Evolutionary conservation across 768 basidiomycete genomes (phyloP), one percentile per base, ranked within the genome.

Genomic region (Mycena vulgaris): DNA sequence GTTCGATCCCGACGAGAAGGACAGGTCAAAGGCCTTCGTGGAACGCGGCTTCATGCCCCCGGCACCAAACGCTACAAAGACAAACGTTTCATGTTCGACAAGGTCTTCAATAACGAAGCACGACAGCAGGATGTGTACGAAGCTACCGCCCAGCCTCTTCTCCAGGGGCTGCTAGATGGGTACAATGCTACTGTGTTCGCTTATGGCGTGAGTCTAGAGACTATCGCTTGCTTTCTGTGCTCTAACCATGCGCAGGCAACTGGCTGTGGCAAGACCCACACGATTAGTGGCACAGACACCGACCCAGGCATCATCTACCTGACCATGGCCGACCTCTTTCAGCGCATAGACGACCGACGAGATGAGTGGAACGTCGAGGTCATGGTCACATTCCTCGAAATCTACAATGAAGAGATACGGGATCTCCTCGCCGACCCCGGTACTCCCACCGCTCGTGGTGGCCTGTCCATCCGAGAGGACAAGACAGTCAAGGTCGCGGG

Each of bases 191-290:
- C 98, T 14, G 94, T 98, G 11, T 99, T 99, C 84, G 98, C 98
- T 5, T 99, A 99, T 80, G 98, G 98, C 40, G 98, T 99, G 80
- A 80, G 94, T 85, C 37, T 58, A 59, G 66, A 11, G 40, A 42
- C 23, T 62, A 25, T 31, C 67, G 30, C 2, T 49, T 56, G 59
- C 55, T 58, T 28, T 60, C 63, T 73, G 31, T 53, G 71, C 57
- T 62, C 76, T 73, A 55, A 60, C 70, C 37, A 28, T 49, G 55
- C 39, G 16, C 66, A 99, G 98, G 98, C 98, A 27, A 99, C 98
- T n/a, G 98, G 98, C n/a, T 99, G 98, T 79, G 98, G 98, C 72
- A 99, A 99, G 82, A 99, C 98, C 6, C 97, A 99, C 81, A 99
- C 98, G 23, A 98, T 99, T 80, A 98, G 96, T 75, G 97, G 97